A percentile compares a stretch with the other conserved stretches of the same genome.
Conservation (phyloP, 2,329 filamentous ascomycete species). For the Mycogone perniciosa region DNA sequence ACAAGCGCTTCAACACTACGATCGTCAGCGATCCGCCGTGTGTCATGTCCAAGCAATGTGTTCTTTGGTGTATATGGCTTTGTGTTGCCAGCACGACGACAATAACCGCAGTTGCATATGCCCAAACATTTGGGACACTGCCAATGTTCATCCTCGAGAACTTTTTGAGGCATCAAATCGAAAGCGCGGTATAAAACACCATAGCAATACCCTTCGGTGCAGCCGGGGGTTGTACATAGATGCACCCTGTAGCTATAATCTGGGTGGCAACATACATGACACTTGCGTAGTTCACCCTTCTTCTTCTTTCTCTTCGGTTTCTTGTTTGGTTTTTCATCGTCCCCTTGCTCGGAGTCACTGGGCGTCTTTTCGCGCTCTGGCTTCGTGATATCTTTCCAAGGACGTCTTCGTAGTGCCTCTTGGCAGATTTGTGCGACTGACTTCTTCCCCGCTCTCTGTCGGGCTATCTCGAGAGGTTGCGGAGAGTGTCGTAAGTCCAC, state of each 20-base stretch:
- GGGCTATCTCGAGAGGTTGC: slow-evolving; percentile 62
- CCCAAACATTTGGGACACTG: slow-evolving; percentile 79
- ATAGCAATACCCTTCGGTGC: slow-evolving; percentile 78
- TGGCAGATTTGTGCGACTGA: slow-evolving; percentile 91
- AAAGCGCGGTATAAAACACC: slow-evolving; percentile 89
- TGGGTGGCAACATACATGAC: slow-evolving; percentile 77
- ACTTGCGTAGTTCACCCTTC: slow-evolving; percentile 51
- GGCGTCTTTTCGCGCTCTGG: slow-evolving; percentile 42
- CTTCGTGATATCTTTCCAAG: slow-evolving; percentile 76
- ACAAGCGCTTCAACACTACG: slow-evolving; percentile 86
- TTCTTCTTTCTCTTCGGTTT: slow-evolving; percentile 52
- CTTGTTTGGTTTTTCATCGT: slow-evolving; percentile 53
- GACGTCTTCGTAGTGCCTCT: slow-evolving; percentile 71
- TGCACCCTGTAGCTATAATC: slow-evolving; percentile 83
- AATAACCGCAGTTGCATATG: slow-evolving; percentile 81
- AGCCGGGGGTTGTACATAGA: slow-evolving; percentile 63
- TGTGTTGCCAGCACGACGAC: slow-evolving; percentile 60
- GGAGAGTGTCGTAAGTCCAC: slow-evolving; percentile 61
- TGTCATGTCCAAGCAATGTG: slow-evolving; percentile 85
- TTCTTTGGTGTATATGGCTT: slow-evolving; percentile 79
- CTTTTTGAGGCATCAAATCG: slow-evolving; percentile 76
- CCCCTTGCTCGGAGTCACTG: slow-evolving; percentile 49
- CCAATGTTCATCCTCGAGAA: slow-evolving; percentile 79
- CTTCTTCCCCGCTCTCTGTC: slow-evolving; percentile 62
- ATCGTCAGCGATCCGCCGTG: slow-evolving; percentile 80